phyloP scores from a whole-genome alignment of 2,329 filamentous ascomycete genomes.

The Exserohilum turcica region DNA sequence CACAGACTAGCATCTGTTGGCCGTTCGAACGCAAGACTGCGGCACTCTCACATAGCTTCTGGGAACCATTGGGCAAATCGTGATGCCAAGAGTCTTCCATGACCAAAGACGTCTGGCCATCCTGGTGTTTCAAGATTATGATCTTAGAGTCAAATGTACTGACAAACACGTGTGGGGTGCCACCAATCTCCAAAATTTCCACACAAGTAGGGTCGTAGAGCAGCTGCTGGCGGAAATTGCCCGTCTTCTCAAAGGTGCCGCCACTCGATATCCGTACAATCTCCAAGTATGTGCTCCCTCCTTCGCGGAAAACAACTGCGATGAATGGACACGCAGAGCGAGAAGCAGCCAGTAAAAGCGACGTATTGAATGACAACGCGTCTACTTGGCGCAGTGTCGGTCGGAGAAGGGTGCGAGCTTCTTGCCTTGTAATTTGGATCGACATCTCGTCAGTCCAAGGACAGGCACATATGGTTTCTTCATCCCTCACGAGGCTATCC shows the following conservation, averaged over 20 bases:
- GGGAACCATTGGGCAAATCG: constrained; percentile 2
- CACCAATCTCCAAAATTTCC: constrained; percentile 33
- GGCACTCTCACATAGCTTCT: constrained; percentile 39
- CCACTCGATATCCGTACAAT: constrained; percentile 22
- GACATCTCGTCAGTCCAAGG: constrained; percentile 24
- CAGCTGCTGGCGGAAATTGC: constrained; percentile 20
- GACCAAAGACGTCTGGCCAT: constrained; percentile 7
- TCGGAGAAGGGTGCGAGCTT: constrained; percentile 31
- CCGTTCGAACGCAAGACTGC: constrained; percentile 23
- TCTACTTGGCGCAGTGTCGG: constrained; percentile 22
- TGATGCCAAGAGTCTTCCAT: constrained; percentile 19
- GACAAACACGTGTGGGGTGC: constrained; percentile 31
- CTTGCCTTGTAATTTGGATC: constrained; percentile 40
- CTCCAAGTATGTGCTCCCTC: constrained; percentile 28
- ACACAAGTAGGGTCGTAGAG: constrained; percentile 42
- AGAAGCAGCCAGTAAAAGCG: constrained; percentile 30
- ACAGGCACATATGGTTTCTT: constrained; percentile 42
- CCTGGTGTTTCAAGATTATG: constrained; percentile 23
- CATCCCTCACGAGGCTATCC: constrained; percentile 33
- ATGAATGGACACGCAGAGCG: constrained; percentile 21
- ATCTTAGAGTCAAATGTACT: constrained; percentile 36
- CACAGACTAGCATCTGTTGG: constrained; percentile 37
- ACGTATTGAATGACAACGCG: constrained; percentile 21
- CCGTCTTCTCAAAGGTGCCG: constrained; percentile 19
- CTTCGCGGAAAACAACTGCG: constrained; percentile 28